phyloP scores from a whole-genome alignment of 257 asterid genomes.

The Fraxinus cuspidata region DNA sequence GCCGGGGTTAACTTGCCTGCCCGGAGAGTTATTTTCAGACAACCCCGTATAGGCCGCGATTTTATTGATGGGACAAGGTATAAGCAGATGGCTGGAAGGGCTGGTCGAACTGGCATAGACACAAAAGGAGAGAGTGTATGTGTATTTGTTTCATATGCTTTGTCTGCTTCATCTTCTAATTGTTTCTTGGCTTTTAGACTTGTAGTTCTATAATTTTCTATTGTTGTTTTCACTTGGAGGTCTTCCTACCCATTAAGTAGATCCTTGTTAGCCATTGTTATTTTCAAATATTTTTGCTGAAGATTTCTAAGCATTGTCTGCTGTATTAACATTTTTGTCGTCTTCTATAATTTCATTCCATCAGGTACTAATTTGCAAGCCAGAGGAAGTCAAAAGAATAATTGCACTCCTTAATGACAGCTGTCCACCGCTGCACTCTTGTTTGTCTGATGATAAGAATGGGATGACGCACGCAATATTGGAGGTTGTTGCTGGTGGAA shows the following conservation, averaged over 20 bases:
- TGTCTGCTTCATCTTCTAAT: background rate
- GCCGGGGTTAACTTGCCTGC: constrained; percentile 99
- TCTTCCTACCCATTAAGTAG: constrained; percentile 19
- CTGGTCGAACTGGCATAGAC: constrained; percentile 98
- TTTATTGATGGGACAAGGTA: constrained; percentile 95
- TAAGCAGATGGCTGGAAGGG: constrained; percentile 98
- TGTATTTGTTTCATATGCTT: constrained; percentile 21
- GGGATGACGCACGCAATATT: constrained; percentile 99
- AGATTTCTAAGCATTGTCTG: constrained; percentile 15
- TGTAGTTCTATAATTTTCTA: background rate
- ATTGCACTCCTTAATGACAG: constrained; percentile 70
- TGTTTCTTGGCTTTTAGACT: background rate
- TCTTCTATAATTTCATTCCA: constrained; percentile 16
- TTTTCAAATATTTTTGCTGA: constrained; percentile 8
- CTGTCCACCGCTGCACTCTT: constrained; percentile 93
- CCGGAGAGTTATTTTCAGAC: constrained; percentile 94
- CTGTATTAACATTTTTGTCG: constrained; percentile 7
- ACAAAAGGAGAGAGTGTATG: constrained; percentile 99
- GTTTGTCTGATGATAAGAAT: constrained; percentile 95
- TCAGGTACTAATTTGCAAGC: constrained; percentile 90
- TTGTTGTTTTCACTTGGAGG: constrained; percentile 21
- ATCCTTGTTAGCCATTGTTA: background rate
- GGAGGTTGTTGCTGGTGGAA: constrained; percentile 99
- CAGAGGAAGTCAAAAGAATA: constrained; percentile 82
- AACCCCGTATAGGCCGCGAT: constrained; percentile 96